Conservation (phyloP, 2,329 filamentous ascomycete genomes). For the Ustulina deusta region DNA sequence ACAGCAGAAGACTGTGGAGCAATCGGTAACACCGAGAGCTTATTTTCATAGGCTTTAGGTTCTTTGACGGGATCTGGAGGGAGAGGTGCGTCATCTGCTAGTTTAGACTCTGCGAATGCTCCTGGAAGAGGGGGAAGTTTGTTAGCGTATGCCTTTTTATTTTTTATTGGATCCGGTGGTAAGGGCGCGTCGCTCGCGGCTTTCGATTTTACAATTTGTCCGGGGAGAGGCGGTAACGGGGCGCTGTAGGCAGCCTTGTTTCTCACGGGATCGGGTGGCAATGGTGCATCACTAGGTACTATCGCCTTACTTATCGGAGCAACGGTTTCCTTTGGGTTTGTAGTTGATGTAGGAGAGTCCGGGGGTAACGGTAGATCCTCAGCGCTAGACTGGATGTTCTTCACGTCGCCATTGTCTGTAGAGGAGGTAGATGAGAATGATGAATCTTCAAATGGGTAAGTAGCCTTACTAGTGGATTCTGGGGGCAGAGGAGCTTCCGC, state of each 20-base stretch:
- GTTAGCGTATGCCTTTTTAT: conserved; percentile 51
- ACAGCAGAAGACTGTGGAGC: conserved; percentile 41
- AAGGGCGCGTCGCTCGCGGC: conserved; percentile 54
- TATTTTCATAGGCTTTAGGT: conserved; percentile 49
- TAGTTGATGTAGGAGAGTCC: conserved; percentile 49
- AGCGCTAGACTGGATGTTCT: conserved; percentile 40
- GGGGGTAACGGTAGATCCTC: conserved; percentile 52
- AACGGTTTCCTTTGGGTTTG: conserved; percentile 40
- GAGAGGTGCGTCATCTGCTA: conserved; percentile 53
- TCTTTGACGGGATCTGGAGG: conserved; percentile 55
- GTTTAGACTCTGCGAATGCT: conserved; percentile 40
- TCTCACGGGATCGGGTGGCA: conserved; percentile 52
- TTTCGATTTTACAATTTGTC: conserved; percentile 42
- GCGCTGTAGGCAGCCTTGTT: conserved; percentile 50
- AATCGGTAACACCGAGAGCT: conserved; percentile 45
- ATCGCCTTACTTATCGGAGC: conserved; percentile 39
- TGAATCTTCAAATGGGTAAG: conserved; percentile 63
- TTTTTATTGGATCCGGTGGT: conserved; percentile 55
- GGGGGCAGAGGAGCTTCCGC: conserved; percentile 63
- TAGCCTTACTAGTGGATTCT: conserved; percentile 66
- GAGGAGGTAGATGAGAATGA: conserved; percentile 65
- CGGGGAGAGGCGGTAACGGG: conserved; percentile 48
- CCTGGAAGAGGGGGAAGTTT: conserved; percentile 55
- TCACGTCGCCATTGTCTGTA: conserved; percentile 46
- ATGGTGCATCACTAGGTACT: conserved; percentile 54